Conservation (phyloP, 1,284 basidiomycete species). For the Boletus mariae region DNA sequence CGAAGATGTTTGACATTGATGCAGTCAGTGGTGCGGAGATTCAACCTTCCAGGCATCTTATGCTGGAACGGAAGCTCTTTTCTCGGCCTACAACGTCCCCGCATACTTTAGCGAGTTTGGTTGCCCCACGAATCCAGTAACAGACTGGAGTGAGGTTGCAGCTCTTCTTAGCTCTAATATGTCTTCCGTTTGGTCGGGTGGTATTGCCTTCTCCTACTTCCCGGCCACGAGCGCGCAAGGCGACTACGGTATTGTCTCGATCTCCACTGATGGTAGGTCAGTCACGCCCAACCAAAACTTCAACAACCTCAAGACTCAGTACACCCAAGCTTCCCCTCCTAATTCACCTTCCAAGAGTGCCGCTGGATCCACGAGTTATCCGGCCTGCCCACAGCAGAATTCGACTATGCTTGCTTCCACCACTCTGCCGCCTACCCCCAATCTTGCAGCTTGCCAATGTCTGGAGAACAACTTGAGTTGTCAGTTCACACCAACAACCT, state of each 20-base stretch:
- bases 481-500: conserved; percentile 59
- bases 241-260: conserved; percentile 81
- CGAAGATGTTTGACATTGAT: conserved; percentile 10
- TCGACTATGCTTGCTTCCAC: conserved; percentile 61
- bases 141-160: conserved; percentile 78
- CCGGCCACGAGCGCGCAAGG: conserved; percentile 61
- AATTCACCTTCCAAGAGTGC: conserved; percentile 60
- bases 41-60: conserved; percentile 59
- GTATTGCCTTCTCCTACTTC: conserved; percentile 87
- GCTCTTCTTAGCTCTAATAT: conserved; percentile 74
- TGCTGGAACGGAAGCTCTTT: conserved; percentile 49
- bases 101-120: conserved; percentile 93
- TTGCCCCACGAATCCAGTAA: conserved; percentile 61
- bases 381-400: conserved; percentile 63
- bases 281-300: conserved; percentile 72
- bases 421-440: conserved; percentile 80
- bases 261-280: conserved; percentile 58
- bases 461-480: conserved; percentile 68
- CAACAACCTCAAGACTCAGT: conserved; percentile 59
- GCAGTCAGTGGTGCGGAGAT: conserved; percentile 78
- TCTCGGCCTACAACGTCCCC: conserved; percentile 68
- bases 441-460: conserved; percentile 76
- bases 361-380: conserved; percentile 53
- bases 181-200: conserved; percentile 82
- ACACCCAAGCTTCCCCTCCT: conserved; percentile 54